These are phyloP conservation scores for Chalciporus piperatus DNA, from an alignment of 768 basidiomycete genomes.

Conservation along the genomic window DNA sequence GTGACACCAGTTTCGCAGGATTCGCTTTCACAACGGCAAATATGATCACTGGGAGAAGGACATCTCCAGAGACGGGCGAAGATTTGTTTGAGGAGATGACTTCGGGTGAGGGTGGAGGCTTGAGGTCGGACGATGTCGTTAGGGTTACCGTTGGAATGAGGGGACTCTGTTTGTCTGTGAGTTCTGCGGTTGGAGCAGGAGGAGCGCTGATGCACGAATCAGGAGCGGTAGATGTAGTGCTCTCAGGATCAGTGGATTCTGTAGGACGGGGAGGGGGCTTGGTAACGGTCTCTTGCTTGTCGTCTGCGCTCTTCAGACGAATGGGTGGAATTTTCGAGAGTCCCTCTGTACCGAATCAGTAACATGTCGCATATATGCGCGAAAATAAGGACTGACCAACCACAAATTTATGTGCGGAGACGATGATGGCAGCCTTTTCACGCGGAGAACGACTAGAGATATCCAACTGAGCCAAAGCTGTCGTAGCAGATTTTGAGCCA, in stretches of 20 bases:
- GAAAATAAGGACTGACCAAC: constrained; percentile 52
- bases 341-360: constrained; percentile 51
- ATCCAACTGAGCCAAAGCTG: constrained; percentile 55
- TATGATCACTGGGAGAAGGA: constrained; percentile 91
- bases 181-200: neutral
- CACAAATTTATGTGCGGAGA: constrained; percentile 80
- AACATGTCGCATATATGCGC: neutral
- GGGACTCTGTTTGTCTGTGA: neutral
- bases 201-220: constrained; percentile 4
- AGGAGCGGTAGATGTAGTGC: constrained; percentile 1
- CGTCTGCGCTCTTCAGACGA: constrained; percentile 63
- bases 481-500: constrained; percentile 29
- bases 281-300: neutral
- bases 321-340: constrained; percentile 72
- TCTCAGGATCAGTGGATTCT: neutral
- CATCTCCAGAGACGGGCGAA: constrained; percentile 76
- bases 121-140: constrained; percentile 4
- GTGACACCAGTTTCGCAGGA: constrained; percentile 70
- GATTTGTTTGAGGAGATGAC: constrained; percentile 13
- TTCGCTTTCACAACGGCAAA: constrained; percentile 93
- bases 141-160: constrained; percentile 7
- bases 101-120: constrained; percentile 11
- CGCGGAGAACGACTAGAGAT: constrained; percentile 54
- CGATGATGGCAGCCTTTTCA: constrained; percentile 78
- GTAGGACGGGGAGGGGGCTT: neutral